Conservation (phyloP, 768 basidiomycete genomes). For the Ephemerocybe angulata region DNA sequence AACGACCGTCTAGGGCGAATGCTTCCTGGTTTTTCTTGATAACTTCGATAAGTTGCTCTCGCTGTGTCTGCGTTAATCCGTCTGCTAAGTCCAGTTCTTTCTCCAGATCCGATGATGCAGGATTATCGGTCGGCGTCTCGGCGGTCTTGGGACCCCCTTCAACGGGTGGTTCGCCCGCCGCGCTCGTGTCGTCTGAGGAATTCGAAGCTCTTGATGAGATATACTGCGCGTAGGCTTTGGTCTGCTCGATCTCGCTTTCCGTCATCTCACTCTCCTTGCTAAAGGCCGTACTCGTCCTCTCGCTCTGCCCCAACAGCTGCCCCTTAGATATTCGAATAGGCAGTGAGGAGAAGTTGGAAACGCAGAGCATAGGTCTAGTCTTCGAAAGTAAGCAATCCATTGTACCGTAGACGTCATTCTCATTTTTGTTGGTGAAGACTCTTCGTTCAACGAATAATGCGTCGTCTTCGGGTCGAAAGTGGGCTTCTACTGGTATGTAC, state of each 20-base stretch:
- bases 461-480: too few relatives aligned
- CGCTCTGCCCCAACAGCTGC: not conserved
- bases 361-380: not conserved
- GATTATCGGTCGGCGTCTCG: not conserved
- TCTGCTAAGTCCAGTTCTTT: slow-evolving; percentile 10
- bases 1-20: slow-evolving; percentile 28
- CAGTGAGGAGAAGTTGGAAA: not conserved
- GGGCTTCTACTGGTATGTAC: too few relatives aligned
- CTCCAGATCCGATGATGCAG: not conserved
- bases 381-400: not conserved
- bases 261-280: not conserved
- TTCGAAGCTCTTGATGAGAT: too few relatives aligned
- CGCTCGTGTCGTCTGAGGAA: too few relatives aligned
- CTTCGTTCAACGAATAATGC: too few relatives aligned
- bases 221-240: too few relatives aligned
- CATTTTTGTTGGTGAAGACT: too few relatives aligned
- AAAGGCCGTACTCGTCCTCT: not conserved
- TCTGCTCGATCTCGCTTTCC: not conserved
- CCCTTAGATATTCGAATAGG: not conserved
- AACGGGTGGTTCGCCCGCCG: too few relatives aligned
- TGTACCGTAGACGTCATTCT: not conserved
- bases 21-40: slow-evolving; percentile 13
- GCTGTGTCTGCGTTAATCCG: not conserved
- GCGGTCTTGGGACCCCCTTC: too few relatives aligned
- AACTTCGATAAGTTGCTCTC: slow-evolving; percentile 13